Base-by-base conservation (phyloP, 2,329 filamentous ascomycete species). In the Xylaria sp. region DNA sequence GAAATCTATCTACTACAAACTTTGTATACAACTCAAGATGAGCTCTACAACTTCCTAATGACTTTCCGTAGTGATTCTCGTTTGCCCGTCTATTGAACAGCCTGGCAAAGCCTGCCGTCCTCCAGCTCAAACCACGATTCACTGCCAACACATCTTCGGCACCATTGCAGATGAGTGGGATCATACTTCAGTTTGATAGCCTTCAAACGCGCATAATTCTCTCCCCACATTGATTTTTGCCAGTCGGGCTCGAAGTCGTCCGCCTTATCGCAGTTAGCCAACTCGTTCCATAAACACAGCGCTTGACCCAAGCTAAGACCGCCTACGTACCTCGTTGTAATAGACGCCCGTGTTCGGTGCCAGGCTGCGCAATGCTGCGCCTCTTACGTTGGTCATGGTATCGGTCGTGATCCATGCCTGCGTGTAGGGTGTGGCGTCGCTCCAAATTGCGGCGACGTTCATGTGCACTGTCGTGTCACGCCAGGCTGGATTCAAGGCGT, bases 401-500 rank as follows among this genome's bases (percentile, higher is more conserved):
- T 56, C 54, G 14, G 39, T 34, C 19, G 39, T 42, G 24, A 4
- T 34, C 6, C 39, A 42, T 34, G 24, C 34, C 19, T 42, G 54
- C 24, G 34, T 42, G 39, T 1, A 34, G 19, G 34, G 34, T 24
- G 19, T 27, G 11, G 54, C 39, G 14, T 39, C 54, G 11, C 39
- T 34, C 54, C 54, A 56, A 7, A 14, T 19, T 11, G 24, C 32
- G 9, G 9, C 34, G 12, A 42, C 11, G 19, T 27, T 56, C 6
- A 56, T 8, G 12, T 56, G 34, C 11, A 56, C 17, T 8, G 34
- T 32, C 14, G 54, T 42, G 24, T 56, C 54, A 24, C 54, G 34
- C 54, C 54, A 56, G 9, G 34, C 54, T 27, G 54, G 54, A 39
- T 42, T 56, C 34, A 56, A 17, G 7, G 54, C 34, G 39, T n/a